Conservation (phyloP, 257 asterid species). For the Solanum virginianum region DNA sequence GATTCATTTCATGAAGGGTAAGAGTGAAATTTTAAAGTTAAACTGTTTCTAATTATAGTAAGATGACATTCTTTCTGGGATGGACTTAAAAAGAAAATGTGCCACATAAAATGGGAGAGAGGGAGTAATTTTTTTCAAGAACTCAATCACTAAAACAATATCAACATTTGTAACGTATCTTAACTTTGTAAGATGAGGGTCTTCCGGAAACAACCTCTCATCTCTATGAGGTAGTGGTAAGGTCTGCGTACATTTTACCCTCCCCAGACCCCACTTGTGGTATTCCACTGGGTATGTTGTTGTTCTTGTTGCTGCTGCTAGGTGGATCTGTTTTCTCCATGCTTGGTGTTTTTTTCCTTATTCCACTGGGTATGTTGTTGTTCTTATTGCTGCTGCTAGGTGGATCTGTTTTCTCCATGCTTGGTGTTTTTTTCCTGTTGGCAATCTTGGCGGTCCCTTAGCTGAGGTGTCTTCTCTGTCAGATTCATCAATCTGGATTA, state of each 20-base stretch:
- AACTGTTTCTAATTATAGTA: too few species aligned
- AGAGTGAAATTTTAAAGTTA: too few species aligned
- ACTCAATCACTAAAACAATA: neutral
- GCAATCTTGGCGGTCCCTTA: neutral
- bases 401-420: neutral
- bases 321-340: neutral
- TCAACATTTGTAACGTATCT: neutral
- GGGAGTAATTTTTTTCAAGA: neutral
- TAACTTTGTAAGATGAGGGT: neutral
- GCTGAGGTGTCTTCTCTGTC: neutral
- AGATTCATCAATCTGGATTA: neutral
- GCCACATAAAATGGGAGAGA: too few species aligned
- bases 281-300: too few species aligned
- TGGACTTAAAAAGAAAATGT: too few species aligned
- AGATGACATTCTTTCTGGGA: too few species aligned
- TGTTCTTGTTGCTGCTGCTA: neutral
- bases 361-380: too few species aligned
- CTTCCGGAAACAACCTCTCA: too few species aligned
- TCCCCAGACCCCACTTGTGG: too few species aligned
- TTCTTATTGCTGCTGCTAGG: neutral
- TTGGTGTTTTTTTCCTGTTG: neutral
- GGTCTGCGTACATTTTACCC: too few species aligned
- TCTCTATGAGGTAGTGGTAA: too few species aligned
- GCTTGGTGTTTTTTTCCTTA: neutral
- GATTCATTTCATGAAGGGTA: too few species aligned